Evolutionary conservation across 192 early-diverging fungal genomes (phyloP), one percentile per base, ranked within the genome.

Genomic region (Lobosporangium transversale): DNA sequence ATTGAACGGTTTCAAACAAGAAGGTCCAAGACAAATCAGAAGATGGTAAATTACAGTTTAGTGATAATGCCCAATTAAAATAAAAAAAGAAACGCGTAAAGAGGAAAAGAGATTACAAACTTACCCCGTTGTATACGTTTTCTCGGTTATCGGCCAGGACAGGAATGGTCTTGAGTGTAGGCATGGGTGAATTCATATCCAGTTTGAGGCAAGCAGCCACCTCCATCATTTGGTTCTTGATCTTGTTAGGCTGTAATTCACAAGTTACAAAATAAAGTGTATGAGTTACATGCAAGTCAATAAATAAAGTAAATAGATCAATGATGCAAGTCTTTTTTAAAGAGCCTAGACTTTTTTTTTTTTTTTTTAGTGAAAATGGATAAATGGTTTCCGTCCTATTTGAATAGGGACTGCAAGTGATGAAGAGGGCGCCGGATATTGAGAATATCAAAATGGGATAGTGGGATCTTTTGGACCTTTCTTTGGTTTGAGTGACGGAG

Each of bases 141-240:
- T 64, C 70, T 40, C 45, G 61, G 56, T 74, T 58, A 43, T 74
- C 70, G 6, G 60, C 53, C 23, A 59, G 62, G 61, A 74, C 47
- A 12, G 62, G 56, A 21, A 74, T 59, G 15, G 70, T 74, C 49
- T 74, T 74, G 61, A 74, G 70, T 50, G 53, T 64, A 6, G 70
- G 70, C 61, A 74, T 74, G 20, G 70, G 70, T n/a, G 70, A 43
- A 33, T 65, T 74, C 53, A 74, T 23, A 42, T 74, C 70, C 37
- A 74, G 31, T 49, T 74, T 74, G 31, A 74, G 26, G 29, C 70
- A 74, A 9, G 70, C 70, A 12, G 70, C 70, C 23, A 75, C 70
- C 51, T 75, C 70, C 18, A 47, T 47, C 70, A 75, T 75, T 55
- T 75, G 70, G 63, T 75, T 75, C 63, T 66, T 75, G 63, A 75